Conservation (phyloP, 352 stramenopile genomes). For the Phytophthora syringae region DNA sequence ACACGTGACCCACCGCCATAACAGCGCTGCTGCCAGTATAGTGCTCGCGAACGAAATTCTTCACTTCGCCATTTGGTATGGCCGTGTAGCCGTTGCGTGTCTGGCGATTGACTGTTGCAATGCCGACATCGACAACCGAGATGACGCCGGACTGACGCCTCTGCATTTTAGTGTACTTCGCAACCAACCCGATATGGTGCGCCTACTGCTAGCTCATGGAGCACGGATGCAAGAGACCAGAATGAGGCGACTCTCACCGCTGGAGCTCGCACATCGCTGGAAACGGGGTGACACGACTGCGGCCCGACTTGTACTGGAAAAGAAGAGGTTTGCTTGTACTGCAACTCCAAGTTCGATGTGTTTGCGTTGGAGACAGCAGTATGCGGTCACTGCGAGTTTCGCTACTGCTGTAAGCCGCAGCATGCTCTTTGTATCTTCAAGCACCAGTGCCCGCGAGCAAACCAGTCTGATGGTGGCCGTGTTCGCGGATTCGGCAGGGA, state of each 20-base stretch:
- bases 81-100: constrained; percentile 57
- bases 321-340: constrained; percentile 82
- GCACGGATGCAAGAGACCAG: constrained; percentile 42
- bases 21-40: constrained; percentile 23
- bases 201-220: constrained; percentile 64
- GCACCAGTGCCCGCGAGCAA: constrained; percentile 61
- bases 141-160: constrained; percentile 73
- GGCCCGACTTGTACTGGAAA: constrained; percentile 67
- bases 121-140: constrained; percentile 73
- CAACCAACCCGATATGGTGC: constrained; percentile 80
- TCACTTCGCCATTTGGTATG: constrained; percentile 80
- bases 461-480: constrained; percentile 2
- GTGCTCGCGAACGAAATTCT: constrained; percentile 84
- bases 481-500: constrained; percentile 27
- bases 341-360: constrained; percentile 76
- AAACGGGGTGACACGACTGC: constrained; percentile 72
- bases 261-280: constrained; percentile 70
- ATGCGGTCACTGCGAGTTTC: constrained; percentile 61
- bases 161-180: constrained; percentile 82
- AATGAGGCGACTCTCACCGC: constrained; percentile 53
- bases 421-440: constrained; percentile 61
- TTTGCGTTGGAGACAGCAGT: constrained; percentile 59
- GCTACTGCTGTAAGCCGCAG: constrained; percentile 64
- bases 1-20: constrained; percentile 42
- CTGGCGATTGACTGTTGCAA: constrained; percentile 68